Evolutionary conservation across 805 yeast species (phyloP).

Genomic region (Wickerhamiella hasegawae): DNA sequence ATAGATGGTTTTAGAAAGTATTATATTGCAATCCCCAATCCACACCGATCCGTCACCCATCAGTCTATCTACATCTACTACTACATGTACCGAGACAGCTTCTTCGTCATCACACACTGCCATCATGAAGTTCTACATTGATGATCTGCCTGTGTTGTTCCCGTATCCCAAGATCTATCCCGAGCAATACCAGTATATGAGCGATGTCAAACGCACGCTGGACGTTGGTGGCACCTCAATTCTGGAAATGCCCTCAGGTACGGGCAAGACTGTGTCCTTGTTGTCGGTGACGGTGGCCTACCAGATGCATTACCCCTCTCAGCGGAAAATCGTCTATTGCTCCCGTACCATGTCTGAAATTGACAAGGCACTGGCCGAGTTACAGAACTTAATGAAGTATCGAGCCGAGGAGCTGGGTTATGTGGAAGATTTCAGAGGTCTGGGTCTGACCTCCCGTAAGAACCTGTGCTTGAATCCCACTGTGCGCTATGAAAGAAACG

Average conservation of each 20-base stretch:
- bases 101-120: too few relatives aligned
- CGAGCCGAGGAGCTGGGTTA: conserved; percentile 71
- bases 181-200: conserved; percentile 96
- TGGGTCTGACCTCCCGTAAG: conserved; percentile 89
- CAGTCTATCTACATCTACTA: too few relatives aligned
- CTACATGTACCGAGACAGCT: too few relatives aligned
- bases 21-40: too few relatives aligned
- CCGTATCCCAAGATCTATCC: conserved; percentile 97
- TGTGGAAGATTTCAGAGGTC: conserved; percentile 80
- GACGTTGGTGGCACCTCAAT: conserved; percentile 97
- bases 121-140: conserved; percentile 60
- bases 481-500: conserved; percentile 77
- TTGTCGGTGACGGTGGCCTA: conserved; percentile 86
- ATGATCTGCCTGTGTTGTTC: conserved; percentile 86
- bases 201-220: conserved; percentile 79
- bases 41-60: too few relatives aligned
- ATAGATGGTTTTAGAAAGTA: too few relatives aligned
- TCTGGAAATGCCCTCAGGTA: conserved; percentile 98
- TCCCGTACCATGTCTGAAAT: conserved; percentile 99
- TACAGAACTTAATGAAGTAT: conserved; percentile 75
- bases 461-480: conserved; percentile 84
- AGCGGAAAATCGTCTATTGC: conserved; percentile 84
- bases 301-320: conserved; percentile 87
- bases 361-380: conserved; percentile 88
- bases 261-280: conserved; percentile 91